phyloP scores from a whole-genome alignment of 495 filamentous ascomycete species.

The Lasiosphaeriaceae sp. region DNA sequence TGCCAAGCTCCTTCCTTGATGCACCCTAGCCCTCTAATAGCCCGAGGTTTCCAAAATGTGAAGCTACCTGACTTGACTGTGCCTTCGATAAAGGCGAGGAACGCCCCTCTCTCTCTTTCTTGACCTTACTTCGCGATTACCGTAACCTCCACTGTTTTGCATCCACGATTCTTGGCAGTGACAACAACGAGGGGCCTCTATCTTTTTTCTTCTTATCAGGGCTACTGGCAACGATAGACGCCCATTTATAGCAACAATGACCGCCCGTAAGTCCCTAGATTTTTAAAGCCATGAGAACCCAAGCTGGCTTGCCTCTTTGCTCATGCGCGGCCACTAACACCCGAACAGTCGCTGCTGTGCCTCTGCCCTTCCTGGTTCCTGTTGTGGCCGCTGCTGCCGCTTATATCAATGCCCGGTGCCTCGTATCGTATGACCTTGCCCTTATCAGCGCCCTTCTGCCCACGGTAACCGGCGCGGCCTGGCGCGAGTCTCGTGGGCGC shows the following conservation, averaged over 20 bases:
- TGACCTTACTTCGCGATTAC: too few species aligned
- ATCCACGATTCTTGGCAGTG: too few species aligned
- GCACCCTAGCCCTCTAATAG: too few species aligned
- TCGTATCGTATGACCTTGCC: conserved; percentile 60
- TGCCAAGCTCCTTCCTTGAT: too few species aligned
- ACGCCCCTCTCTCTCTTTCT: too few species aligned
- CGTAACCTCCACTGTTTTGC: too few species aligned
- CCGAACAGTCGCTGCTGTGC: conserved; percentile 16
- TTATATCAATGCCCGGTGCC: conserved; percentile 75
- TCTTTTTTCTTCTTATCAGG: too few species aligned
- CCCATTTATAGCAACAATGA: conserved; percentile 5
- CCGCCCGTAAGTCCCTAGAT: conserved; percentile 6
- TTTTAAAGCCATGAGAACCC: not conserved
- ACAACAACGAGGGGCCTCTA: too few species aligned
- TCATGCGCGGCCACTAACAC: conserved; percentile 2
- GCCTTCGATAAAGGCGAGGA: too few species aligned
- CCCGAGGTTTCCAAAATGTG: too few species aligned
- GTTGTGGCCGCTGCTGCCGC: conserved; percentile 65
- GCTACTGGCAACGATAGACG: not conserved
- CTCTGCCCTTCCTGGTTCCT: conserved; percentile 55
- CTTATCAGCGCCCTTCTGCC: conserved; percentile 50
- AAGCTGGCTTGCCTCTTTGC: not conserved
- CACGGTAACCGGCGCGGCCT: conserved; percentile 36
- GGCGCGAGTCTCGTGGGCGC: conserved; percentile 51
- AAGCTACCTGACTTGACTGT: too few species aligned